Base-by-base conservation (phyloP, 768 basidiomycete species). In the Macrocybe gigantea region DNA sequence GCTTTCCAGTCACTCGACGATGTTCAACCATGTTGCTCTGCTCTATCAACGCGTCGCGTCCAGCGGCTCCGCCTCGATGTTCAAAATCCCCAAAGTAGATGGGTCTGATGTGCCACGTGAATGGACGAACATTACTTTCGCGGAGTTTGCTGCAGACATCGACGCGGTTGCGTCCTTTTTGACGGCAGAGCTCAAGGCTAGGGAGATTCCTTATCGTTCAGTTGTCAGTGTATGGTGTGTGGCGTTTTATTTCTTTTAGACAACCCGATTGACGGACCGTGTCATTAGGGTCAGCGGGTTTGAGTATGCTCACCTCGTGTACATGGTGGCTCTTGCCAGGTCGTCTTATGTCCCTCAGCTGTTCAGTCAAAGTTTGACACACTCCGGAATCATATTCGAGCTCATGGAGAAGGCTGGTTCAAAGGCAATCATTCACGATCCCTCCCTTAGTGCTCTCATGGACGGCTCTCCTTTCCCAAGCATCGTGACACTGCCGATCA, bases 271-370 rank as follows among this genome's bases (percentile, higher is more conserved):
- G 36, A 52, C 45, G 22, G 22, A 22, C 22, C 1, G 22, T 22
- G 22, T 22, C 22, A 22, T 22, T 22, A 85, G 84, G 83, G 63
- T 85, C 9, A 71, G 75, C 15, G 83, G 83, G 7, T 76, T 76
- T 62, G 70, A 76, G 29, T 85, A 85, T 58, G 62, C 66, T 33
- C 83, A 85, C 55, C 74, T 78, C 33, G 64, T 83, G 30, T 74
- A 80, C 48, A 77, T 85, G 50, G 83, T 83, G 54, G 78, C 77
- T 42, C 64, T 85, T 49, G 74, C 80, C 3, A 68, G 81, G 53
- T 80, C 81, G 12, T 81, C 83, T 3, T 85, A 78, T 58, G 62
- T 83, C 51, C 84, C 83, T 0, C 84, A 85, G 50, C 64, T 84
- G 31, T 82, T 85, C 61, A 80, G 77, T 54, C 65, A 79, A 49